These are phyloP conservation scores for Pseudopithomyces maydicus DNA, from an alignment of 2,329 filamentous ascomycete species.

Conservation along the genomic window DNA sequence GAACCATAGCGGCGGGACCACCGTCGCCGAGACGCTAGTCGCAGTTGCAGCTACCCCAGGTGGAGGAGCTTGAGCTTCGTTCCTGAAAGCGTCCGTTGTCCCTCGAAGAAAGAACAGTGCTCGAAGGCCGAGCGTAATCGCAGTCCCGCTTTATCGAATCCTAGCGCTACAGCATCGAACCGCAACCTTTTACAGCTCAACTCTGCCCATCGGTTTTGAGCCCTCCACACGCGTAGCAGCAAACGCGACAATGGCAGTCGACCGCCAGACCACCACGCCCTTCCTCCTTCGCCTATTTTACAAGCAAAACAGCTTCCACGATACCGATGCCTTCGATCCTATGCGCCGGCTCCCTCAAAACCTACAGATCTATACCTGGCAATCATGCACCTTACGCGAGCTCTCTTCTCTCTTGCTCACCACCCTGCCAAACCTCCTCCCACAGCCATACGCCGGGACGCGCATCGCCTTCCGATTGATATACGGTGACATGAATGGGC, in stretches of 20 bases:
- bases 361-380: slow-evolving; percentile 86
- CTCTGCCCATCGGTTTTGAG: too few species aligned
- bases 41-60: not conserved
- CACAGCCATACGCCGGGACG: slow-evolving; percentile 76
- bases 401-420: slow-evolving; percentile 77
- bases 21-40: slow-evolving; percentile 5
- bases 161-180: too few species aligned
- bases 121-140: too few species aligned
- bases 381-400: slow-evolving; percentile 78
- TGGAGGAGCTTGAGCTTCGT: not conserved
- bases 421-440: slow-evolving; percentile 71
- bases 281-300: slow-evolving; percentile 90
- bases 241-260: slow-evolving; percentile 52
- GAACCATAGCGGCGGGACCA: not conserved
- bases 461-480: slow-evolving; percentile 87
- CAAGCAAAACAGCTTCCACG: slow-evolving; percentile 73
- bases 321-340: slow-evolving; percentile 70
- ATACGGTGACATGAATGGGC: slow-evolving; percentile 72
- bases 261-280: slow-evolving; percentile 74
- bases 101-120: not conserved
- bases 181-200: too few species aligned
- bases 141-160: too few species aligned
- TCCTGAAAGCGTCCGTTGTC: not conserved
- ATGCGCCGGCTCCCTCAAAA: slow-evolving; percentile 63
- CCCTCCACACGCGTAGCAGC: not conserved